Conservation (phyloP, 805 yeast genomes). For the Candida orba region DNA sequence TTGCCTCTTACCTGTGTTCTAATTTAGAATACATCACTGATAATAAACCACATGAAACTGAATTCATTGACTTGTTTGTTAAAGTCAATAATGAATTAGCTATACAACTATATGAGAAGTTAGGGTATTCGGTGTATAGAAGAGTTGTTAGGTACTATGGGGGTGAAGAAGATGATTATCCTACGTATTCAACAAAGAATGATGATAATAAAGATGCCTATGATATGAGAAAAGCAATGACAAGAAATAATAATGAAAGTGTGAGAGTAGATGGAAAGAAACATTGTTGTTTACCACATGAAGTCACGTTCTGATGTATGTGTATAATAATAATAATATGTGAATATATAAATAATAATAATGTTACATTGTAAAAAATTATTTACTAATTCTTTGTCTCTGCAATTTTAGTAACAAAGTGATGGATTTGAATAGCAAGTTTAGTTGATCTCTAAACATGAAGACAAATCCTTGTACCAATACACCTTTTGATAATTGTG, state of each 20-base stretch:
- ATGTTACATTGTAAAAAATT: too few relatives aligned
- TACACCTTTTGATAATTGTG: constrained; percentile 76
- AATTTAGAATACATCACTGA: constrained; percentile 70
- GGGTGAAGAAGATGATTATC: constrained; percentile 35
- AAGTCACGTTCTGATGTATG: constrained; percentile 43
- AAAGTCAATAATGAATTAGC: constrained; percentile 80
- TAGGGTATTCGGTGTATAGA: constrained; percentile 81
- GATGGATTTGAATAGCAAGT: constrained; percentile 15
- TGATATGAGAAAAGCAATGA: constrained; percentile 70
- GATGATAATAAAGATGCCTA: constrained; percentile 79
- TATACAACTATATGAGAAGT: constrained; percentile 69
- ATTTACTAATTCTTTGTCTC: neutral
- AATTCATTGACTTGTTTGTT: constrained; percentile 87
- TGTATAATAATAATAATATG: neutral
- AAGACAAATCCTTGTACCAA: constrained; percentile 79
- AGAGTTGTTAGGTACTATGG: constrained; percentile 89
- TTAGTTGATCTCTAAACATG: constrained; percentile 47
- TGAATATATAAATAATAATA: too few relatives aligned
- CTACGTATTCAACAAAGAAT: constrained; percentile 31
- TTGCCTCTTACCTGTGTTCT: constrained; percentile 74
- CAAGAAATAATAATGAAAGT: constrained; percentile 47
- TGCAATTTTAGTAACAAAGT: constrained; percentile 1
- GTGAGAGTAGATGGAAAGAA: constrained; percentile 55
- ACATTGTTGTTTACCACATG: constrained; percentile 56
- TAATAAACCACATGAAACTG: constrained; percentile 69